Evolutionary conservation across 805 yeast species (phyloP), one percentile per base, ranked within the genome.

Genomic region (Schwanniomyces pseudopolymorphus): DNA sequence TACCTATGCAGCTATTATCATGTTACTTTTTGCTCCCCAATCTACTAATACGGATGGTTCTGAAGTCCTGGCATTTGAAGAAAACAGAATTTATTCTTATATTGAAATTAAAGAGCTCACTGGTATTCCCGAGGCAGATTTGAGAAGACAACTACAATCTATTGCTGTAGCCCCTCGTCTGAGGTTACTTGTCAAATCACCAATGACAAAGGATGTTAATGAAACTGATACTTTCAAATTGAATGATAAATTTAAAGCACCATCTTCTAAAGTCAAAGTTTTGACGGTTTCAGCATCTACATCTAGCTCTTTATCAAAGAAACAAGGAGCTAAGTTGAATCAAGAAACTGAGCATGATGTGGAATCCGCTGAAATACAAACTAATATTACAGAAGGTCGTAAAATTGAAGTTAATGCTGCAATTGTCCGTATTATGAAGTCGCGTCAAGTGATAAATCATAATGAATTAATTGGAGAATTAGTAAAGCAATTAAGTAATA

Each of bases 381-480:
- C 75, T n/a, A 67, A 72, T 31, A 71, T 89, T 25, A 75, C 77
- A 33, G 84, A 79, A 53, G 81, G 89, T 4, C 74, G 96, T 47
- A 75, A 80, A 48, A 74, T 76, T 45, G 87, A 84, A 57, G 71
- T 86, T 2, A 94, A 88, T 59, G 96, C 97, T 1, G 94, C 95
- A 0, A 78, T 90, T 46, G 96, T 90, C 4, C 75, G 97, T 43
- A 81, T 85, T n/a, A 84, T 90, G 92, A 90, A 90, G 66, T 77
- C 88, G 1, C 70, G 90, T 27, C 84, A 82, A 54, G 65, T 74
- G 0, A 54, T 85, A 45, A 70, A 63, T 21, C 92, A 87, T 59
- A 82, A 81, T 53, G 84, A 84, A 33, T 70, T 90, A 44, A 69
- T 87, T n/a, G 78, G 75, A 27, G 90, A 84, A 54, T 80, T 83